These are phyloP conservation scores for Yamadazyma buinensis DNA, from an alignment of 1,139 yeast species.

Conservation along the genomic window DNA sequence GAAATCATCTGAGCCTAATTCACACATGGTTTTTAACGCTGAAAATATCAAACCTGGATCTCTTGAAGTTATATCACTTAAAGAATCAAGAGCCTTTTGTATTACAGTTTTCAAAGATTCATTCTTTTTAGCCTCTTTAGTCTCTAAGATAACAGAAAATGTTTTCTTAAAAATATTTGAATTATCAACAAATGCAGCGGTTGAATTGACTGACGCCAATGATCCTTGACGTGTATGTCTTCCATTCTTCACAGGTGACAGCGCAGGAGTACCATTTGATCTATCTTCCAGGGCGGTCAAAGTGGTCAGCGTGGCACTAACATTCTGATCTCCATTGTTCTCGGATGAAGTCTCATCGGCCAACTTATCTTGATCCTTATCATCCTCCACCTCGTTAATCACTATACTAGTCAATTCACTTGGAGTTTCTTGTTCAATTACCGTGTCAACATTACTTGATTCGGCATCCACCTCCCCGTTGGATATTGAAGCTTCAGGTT, in stretches of 20 bases:
- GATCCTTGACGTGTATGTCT: slow-evolving; percentile 21
- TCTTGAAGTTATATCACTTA: slow-evolving; percentile 24
- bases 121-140: slow-evolving; percentile 42
- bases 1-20: slow-evolving; percentile 27
- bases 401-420: neutral
- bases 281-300: slow-evolving; percentile 5
- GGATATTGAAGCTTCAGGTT: neutral
- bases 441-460: neutral
- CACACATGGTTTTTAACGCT: slow-evolving; percentile 40
- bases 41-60: slow-evolving; percentile 37
- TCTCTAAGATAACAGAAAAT: slow-evolving; percentile 30
- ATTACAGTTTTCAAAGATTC: slow-evolving; percentile 27
- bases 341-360: neutral
- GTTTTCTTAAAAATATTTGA: slow-evolving; percentile 37
- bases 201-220: slow-evolving; percentile 19
- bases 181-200: slow-evolving; percentile 33
- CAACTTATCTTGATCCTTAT: neutral
- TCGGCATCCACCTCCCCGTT: neutral
- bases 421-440: neutral
- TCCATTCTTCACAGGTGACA: too few species aligned
- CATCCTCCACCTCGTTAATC: neutral
- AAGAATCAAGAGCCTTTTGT: slow-evolving; percentile 35
- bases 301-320: slow-evolving; percentile 4
- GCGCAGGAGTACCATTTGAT: neutral
- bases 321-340: slow-evolving; percentile 1